phyloP scores from a whole-genome alignment of 257 asterid genomes.

The Anisodus acutangulus region DNA sequence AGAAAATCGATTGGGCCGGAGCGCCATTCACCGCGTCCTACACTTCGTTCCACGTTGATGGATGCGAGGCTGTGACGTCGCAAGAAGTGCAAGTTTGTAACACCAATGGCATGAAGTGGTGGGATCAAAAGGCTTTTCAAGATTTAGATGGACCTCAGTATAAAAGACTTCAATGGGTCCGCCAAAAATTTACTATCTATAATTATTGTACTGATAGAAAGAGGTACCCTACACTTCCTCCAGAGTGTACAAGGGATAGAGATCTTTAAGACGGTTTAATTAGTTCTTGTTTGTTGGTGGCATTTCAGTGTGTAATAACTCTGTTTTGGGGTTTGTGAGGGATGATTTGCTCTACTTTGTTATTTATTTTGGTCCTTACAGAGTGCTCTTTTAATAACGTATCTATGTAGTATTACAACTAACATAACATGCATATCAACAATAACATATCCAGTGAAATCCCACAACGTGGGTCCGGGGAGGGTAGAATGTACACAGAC shows the following conservation, averaged over 20 bases:
- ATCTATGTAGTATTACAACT: too few relatives aligned
- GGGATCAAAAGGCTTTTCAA: conserved; percentile 48
- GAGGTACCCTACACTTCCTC: conserved; percentile 38
- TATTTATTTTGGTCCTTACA: too few relatives aligned
- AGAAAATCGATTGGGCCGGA: conserved; percentile 47
- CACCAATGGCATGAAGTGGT: conserved; percentile 43
- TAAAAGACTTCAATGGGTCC: conserved; percentile 42
- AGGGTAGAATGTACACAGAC: too few relatives aligned
- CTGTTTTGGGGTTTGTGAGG: too few relatives aligned
- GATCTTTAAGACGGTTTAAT: conserved; percentile 36
- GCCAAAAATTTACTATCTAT: conserved; percentile 42
- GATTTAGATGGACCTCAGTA: conserved; percentile 44
- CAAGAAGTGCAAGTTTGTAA: conserved; percentile 39
- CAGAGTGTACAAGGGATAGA: conserved; percentile 43
- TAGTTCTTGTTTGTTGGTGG: not conserved
- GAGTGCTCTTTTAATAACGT: too few relatives aligned
- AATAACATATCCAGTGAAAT: too few relatives aligned
- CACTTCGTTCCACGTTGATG: conserved; percentile 47
- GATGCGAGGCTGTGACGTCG: conserved; percentile 39
- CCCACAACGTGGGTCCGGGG: too few relatives aligned
- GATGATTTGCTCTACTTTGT: too few relatives aligned
- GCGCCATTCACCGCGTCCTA: conserved; percentile 49
- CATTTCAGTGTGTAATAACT: too few relatives aligned
- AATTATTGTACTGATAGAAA: conserved; percentile 46
- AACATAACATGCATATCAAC: too few relatives aligned